Evolutionary conservation across 495 filamentous ascomycete species (phyloP).

Genomic region (Hypomontagnella monticulosa): DNA sequence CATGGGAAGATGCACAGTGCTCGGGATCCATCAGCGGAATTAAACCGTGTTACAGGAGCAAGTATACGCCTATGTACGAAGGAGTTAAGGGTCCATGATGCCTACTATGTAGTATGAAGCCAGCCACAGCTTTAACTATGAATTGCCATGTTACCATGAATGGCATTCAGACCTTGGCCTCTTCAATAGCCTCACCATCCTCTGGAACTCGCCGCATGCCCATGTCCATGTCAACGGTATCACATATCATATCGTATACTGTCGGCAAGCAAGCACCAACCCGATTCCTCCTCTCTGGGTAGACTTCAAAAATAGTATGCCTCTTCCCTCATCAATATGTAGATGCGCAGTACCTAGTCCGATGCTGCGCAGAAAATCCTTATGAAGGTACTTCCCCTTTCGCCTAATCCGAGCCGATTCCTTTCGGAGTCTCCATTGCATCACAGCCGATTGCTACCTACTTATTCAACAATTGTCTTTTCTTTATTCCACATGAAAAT

Average conservation of each 20-base stretch:
- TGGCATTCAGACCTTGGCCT: constrained; percentile 1
- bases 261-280: constrained; percentile 4
- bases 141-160: background rate
- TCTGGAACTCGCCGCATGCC: constrained; percentile 17
- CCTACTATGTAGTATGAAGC: background rate
- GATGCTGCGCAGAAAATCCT: constrained; percentile 10
- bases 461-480: constrained; percentile 3
- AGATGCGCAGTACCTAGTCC: background rate
- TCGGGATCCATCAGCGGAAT: constrained; percentile 14
- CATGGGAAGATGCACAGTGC: constrained; percentile 17
- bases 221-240: constrained; percentile 10
- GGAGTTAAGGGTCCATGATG: constrained; percentile 2
- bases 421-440: constrained; percentile 30
- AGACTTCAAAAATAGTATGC: constrained; percentile 24
- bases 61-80: background rate
- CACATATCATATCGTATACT: constrained; percentile 4
- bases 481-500: background rate
- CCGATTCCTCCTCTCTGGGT: constrained; percentile 18
- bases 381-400: constrained; percentile 32
- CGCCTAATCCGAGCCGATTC: constrained; percentile 33
- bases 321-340: constrained; percentile 7
- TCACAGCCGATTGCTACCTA: constrained; percentile 15
- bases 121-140: constrained; percentile 18
- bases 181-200: constrained; percentile 26
- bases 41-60: constrained; percentile 17